Conservation (phyloP, 148 eudicot genomes). For the Salicornia ramosissima region DNA sequence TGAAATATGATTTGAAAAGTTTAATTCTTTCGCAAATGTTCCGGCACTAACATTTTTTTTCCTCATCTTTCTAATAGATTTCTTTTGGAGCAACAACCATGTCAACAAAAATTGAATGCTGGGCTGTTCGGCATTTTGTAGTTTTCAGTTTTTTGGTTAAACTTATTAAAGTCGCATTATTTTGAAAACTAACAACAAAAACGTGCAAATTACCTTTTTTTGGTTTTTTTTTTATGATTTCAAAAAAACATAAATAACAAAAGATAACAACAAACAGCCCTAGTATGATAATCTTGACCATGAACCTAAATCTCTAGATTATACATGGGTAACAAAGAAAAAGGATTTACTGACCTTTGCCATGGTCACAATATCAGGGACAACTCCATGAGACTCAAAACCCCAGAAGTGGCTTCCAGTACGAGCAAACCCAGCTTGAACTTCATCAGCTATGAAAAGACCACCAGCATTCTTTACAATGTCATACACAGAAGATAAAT, state of each 20-base stretch:
- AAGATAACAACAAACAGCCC: no score
- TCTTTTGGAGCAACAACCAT: neutral
- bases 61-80: neutral
- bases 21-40: neutral
- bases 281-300: no score
- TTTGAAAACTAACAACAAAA: no score
- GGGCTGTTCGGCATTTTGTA: no score
- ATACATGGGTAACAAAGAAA: neutral
- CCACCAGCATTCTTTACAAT: conserved; percentile 86
- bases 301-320: neutral
- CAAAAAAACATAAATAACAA: no score
- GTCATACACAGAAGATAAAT: conserved; percentile 66
- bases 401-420: conserved; percentile 99
- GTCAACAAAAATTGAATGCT: no score
- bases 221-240: no score
- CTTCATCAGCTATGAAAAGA: conserved; percentile 92
- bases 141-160: no score
- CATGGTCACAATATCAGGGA: conserved; percentile 97
- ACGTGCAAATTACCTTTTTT: no score
- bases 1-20: neutral
- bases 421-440: conserved; percentile 92
- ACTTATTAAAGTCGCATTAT: no score
- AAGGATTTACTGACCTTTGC: conserved; percentile 60
- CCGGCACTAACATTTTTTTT: neutral
- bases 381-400: conserved; percentile 84